Base-by-base conservation (phyloP, 73 alveolate species). In the Paramecium sexaurelia region DNA sequence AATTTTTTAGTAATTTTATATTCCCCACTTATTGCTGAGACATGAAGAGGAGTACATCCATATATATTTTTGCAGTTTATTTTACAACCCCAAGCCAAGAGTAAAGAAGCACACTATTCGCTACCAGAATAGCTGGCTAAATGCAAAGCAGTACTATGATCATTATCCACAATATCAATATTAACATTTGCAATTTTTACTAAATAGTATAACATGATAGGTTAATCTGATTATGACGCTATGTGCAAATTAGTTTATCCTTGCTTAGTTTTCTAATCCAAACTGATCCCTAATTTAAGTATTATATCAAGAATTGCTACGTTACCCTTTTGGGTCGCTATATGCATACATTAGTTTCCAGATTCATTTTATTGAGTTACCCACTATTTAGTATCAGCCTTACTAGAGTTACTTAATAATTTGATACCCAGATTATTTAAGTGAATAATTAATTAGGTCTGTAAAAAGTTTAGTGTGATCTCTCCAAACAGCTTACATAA, bases 11-110 rank as follows among this genome's bases (percentile, higher is more conserved):
- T 45, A 7, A 78, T 78, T 78, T 33, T 78, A 3, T 78, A 45
- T 36, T 78, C 26, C 6, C 90, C 90, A 78, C 73, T 78, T 0
- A 73, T 92, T 15, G 96, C 95, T 6, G 97, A 94, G 40, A 96
- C 61, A 91, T 97, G 99, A 15, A 97, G 92, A 55, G 99, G 97
- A 19, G 98, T 96, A 45, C 68, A 92, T 5, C 99, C 98, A 24
- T 90, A 94, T 1, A 86, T 86, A 86, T 97, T 96, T 47, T 91
- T 40, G 9, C 84, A 93, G 85, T 96, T 92, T 2, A 94, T 87
- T 55, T 92, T 90, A 8, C 96, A 89, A 27, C 95, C 95, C 96
- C 96, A 93, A 84, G 95, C 75, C 24, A 97, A 67, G 15, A 97
- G 68, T 69, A 92, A 92, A 84, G 92, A 89, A n/a, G 96, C 94